A percentile compares a stretch with the other conserved stretches of the same genome.
phyloP scores from a whole-genome alignment of 2,329 filamentous ascomycete species.

The Ophiostoma ulmi region DNA sequence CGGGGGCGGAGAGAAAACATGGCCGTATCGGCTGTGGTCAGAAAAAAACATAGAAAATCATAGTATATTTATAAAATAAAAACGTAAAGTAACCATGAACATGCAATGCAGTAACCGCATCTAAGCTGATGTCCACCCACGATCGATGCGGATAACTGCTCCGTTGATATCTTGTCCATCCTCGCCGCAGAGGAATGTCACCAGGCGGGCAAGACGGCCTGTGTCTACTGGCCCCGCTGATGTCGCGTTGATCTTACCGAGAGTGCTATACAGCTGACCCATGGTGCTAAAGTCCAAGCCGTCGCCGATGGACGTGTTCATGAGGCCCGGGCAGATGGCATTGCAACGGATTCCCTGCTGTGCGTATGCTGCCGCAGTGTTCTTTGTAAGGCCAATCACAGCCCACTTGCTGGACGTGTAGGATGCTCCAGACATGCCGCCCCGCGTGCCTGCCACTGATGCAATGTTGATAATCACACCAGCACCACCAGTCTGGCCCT shows the following conservation, averaged over 20 bases:
- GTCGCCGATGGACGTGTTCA: conserved; percentile 48
- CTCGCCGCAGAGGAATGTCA: neutral
- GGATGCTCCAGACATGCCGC: neutral
- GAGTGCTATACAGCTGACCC: neutral
- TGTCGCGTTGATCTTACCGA: neutral
- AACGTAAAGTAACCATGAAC: neutral
- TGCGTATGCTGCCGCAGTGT: conserved; percentile 51
- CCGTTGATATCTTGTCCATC: neutral
- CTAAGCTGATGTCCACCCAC: neutral
- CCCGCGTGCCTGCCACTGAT: neutral
- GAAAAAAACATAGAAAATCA: neutral
- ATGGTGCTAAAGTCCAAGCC: neutral
- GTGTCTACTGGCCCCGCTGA: neutral
- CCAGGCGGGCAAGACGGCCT: neutral
- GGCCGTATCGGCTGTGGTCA: neutral
- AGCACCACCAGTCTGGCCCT: neutral
- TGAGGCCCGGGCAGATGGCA: conserved; percentile 48
- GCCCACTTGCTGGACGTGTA: conserved; percentile 3
- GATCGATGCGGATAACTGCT: neutral
- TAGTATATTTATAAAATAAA: neutral
- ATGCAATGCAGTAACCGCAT: neutral
- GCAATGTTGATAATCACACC: neutral
- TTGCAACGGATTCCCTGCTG: conserved; percentile 50
- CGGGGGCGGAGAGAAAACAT: conserved; percentile 8
- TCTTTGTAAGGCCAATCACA: neutral